Base-by-base conservation (phyloP, 305 asterid species). In the Coffea humblotiana region DNA sequence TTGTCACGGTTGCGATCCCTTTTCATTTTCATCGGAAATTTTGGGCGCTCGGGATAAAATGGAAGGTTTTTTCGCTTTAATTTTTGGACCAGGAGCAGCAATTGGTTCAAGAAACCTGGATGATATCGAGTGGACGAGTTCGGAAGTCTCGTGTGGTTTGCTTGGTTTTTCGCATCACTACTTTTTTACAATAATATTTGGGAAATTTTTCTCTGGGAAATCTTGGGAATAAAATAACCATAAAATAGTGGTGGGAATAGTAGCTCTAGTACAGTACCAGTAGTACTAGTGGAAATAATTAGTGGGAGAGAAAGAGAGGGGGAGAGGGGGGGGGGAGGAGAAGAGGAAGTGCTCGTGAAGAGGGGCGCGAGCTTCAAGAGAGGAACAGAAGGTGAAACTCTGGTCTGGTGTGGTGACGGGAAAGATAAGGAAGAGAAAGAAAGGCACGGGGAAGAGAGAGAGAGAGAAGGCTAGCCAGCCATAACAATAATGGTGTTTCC, bases 331-430 rank as follows among this genome's bases (percentile, higher is more conserved):
- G 54, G 88, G 70, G 84, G 18, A 84, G 67, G 27, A 78, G 56
- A 77, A 68, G 60, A 43, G 65, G 65, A 83, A 71, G 75, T 84
- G 90, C 87, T 87, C 84, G 89, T 83, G 91, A 87, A 83, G 88
- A 72, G 91, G 91, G 91, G 95, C 93, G 89, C 97, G 88, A 90
- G 93, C 91, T 90, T 84, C 93, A 89, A 91, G 91, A 89, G 88
- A 86, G 95, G 91, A 84, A 82, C 92, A 84, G 87, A 78, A 72
- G 73, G 78, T 71, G 77, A 72, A 72, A 32, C 32, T 32, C 32
- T 32, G 32, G 76, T 71, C 76, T 35, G 43, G 32, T 27, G 75
- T 2, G 75, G 75, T 9, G n/a, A 19, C 13, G 37, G 85, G 77
- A 88, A 82, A 87, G 89, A 86, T 83, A 85, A 85, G 87, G 91